Evolutionary conservation across 2,329 filamentous ascomycete species (phyloP).

Genomic region (Ophiocordyceps sinensis): DNA sequence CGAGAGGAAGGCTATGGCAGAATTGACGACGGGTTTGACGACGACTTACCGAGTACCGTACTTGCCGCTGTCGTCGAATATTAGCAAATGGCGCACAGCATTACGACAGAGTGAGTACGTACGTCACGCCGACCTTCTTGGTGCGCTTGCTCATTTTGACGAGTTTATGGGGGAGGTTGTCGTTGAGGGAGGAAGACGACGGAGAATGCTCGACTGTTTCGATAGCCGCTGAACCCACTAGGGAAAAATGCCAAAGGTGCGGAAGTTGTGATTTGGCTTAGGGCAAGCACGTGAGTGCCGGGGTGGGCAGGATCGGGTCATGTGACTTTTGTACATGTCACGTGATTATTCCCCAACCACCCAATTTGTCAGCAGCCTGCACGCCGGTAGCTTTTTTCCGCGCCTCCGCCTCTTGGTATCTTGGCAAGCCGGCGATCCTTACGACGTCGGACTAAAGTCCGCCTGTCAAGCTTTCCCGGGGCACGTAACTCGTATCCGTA

Average conservation of each 20-base stretch:
- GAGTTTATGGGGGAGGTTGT: constrained; percentile 22
- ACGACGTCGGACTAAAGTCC: no score
- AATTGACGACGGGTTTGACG: background rate
- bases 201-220: constrained; percentile 15
- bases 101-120: constrained; percentile 12
- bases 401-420: no score
- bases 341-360: no score
- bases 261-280: constrained; percentile 26
- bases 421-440: no score
- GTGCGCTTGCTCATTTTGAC: constrained; percentile 89
- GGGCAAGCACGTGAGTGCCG: constrained; percentile 25
- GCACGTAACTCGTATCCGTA: no score
- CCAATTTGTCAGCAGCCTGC: no score
- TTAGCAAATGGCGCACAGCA: constrained; percentile 12
- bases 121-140: constrained; percentile 93
- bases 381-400: no score
- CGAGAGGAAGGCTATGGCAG: background rate
- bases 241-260: constrained; percentile 15
- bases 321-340: no score
- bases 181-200: constrained; percentile 17
- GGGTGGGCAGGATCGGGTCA: no score
- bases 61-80: constrained; percentile 45
- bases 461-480: no score
- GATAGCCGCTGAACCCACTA: constrained; percentile 8
- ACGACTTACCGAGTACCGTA: constrained; percentile 80